Percentiles rank a stretch among this genome's conserved stretches.
These are phyloP conservation scores for Heimioporus retisporus DNA, from an alignment of 1,284 basidiomycete species.

Conservation along the genomic window DNA sequence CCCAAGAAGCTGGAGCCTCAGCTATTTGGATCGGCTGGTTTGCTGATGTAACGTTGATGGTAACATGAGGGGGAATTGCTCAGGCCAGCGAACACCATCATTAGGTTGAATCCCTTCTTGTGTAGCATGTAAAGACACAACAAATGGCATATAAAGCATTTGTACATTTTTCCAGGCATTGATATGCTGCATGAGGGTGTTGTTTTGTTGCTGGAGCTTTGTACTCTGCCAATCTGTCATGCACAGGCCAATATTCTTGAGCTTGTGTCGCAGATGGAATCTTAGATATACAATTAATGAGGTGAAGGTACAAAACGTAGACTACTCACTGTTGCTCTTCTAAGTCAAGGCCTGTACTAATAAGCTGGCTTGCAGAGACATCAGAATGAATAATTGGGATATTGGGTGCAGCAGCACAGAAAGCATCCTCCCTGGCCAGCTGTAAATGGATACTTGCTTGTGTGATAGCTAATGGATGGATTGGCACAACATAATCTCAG, in stretches of 20 bases:
- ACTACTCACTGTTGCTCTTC: conserved; percentile 17
- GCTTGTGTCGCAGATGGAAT: no score
- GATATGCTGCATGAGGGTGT: background rate
- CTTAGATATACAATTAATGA: no score
- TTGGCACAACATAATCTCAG: background rate
- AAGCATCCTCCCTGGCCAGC: background rate
- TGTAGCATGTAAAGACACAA: background rate
- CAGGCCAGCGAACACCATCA: no score
- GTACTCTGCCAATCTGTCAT: conserved; percentile 15
- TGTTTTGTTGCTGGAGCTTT: conserved; percentile 1
- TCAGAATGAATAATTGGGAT: background rate
- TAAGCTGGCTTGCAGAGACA: conserved; percentile 4
- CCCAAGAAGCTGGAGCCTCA: no score
- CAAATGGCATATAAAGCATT: conserved; percentile 15
- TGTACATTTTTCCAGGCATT: conserved; percentile 15
- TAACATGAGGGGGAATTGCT: background rate
- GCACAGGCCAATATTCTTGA: background rate
- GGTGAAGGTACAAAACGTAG: no score
- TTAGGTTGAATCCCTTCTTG: background rate
- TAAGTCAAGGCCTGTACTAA: background rate
- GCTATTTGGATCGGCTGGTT: no score
- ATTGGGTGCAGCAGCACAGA: no score
- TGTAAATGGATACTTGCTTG: conserved; percentile 2
- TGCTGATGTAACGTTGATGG: no score
- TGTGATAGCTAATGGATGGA: background rate